Evolutionary conservation across 352 stramenopile genomes (phyloP), one percentile per base, ranked within the genome.

Genomic region (Globisporangium carolinianum): DNA sequence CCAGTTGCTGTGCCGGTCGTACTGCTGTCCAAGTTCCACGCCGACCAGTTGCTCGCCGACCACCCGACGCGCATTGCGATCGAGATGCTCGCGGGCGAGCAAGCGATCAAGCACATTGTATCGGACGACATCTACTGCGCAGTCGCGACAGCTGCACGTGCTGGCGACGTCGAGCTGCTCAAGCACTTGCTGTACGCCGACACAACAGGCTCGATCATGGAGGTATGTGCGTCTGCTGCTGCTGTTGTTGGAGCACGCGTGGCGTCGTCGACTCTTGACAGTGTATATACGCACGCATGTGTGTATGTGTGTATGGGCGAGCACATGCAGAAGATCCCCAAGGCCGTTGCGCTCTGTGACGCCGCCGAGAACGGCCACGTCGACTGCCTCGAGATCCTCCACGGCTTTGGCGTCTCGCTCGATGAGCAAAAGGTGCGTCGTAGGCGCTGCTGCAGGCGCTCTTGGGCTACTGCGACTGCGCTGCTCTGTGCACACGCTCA

Each of bases 341-440:
- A 91, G 52, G 80, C 84, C 11, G 77, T 91, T 47, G 71, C 84
- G 36, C 57, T 94, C 37, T 94, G 84, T 63, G 84, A 94, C 55
- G 84, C 84, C 6, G 82, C 81, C 5, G 84, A 94, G 52, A 77
- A 91, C 51, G 79, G 77, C 38, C 82, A 92, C 58, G 82, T 94
- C 39, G 84, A 94, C 49, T 91, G 82, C 54, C 72, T 94, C 43
- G 84, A 94, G 46, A 71, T 91, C 37, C 69, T 94, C 14, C 82
- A 94, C 52, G 75, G 76, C 17, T 75, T 91, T 64, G 84, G 84
- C 7, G 77, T 94, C 24, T 91, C 80, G 8, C 66, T 92, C 14
- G 80, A 94, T 48, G 84, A 89, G 37, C 82, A 91, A 72, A 94
- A 93, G 81, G 79, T 91, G 47, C 38, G 56, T 32, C 24, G 24